Evolutionary conservation across 2,329 filamentous ascomycete genomes (phyloP), one percentile per base, ranked within the genome.

Genomic region (Beauveria pseudobassiana): DNA sequence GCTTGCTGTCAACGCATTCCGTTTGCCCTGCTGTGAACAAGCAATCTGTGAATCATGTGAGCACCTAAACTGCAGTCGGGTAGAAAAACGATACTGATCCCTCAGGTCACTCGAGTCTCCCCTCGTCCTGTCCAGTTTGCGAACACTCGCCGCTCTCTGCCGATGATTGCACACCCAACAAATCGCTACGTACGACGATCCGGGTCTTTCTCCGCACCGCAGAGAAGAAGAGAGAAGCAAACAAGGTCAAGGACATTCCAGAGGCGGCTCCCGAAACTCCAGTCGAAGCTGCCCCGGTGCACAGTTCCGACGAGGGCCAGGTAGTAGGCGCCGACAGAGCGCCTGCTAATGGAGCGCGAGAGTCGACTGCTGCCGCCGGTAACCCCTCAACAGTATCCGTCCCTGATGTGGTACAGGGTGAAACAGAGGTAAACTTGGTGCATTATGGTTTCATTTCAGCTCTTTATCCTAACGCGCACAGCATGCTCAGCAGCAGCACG

Each of bases 21-120:
- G 93, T 65, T 81, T 97, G 30, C 91, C 93, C 1, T 99, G 95
- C 76, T 99, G 95, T 75, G 95, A 97, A 71, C 93, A 96, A 72
- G 88, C 90, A 46, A 96, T 98, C 63, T 98, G 95, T 80, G 89
- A 93, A 71, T 83, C 80, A 66, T 99, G 95, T 97, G 79, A 71
- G 87, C 43, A 38, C 1, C 14, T 3, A 14, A 6, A 26, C 22
- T 3, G 24, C 22, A 6, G 28, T 43, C 20, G 8, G 16, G 5
- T 26, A 48, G 2, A 16, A 28, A n/a, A 6, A 57, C 18, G n/a
- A 16, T 63, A 30, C 65, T 67, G 48, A 67, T 63, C 64, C 58
- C 54, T 67, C 66, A 93, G 87, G 91, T 73, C 91, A 96, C 74
- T 80, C 85, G 8, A 87, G 86, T 28, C 80, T 96, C 10, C 86